phyloP scores from a whole-genome alignment of 768 basidiomycete genomes.

The Leccinellum rugosiceps region DNA sequence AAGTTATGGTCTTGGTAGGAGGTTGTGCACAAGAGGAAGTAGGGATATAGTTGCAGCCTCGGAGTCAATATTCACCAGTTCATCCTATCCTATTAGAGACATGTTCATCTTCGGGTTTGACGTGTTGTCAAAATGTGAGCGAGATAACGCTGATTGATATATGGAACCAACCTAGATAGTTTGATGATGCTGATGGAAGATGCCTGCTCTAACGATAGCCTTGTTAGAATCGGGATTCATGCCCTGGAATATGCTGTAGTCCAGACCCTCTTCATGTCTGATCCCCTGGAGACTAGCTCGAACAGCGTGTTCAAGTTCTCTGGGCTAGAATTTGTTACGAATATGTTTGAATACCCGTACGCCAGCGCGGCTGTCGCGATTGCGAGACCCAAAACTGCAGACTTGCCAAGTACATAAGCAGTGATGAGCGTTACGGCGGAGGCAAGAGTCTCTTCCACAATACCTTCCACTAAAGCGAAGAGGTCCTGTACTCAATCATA shows the following conservation, averaged over 20 bases:
- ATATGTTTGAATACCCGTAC: slow-evolving; percentile 93
- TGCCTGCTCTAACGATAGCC: slow-evolving; percentile 91
- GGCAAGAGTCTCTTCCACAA: slow-evolving; percentile 87
- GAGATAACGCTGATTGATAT: not conserved
- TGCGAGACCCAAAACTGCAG: slow-evolving; percentile 91
- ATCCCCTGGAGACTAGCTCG: slow-evolving; percentile 95
- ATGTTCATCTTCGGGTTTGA: slow-evolving; percentile 96
- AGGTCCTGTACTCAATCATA: slow-evolving; percentile 93
- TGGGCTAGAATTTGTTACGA: slow-evolving; percentile 93
- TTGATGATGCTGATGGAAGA: slow-evolving; percentile 90
- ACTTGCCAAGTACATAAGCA: slow-evolving; percentile 93
- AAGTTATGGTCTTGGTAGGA: slow-evolving; percentile 93
- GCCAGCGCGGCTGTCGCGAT: too few relatives aligned
- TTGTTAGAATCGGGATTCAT: slow-evolving; percentile 91
- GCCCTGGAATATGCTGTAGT: slow-evolving; percentile 94
- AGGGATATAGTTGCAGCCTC: slow-evolving; percentile 99
- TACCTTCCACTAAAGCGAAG: slow-evolving; percentile 91
- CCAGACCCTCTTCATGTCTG: slow-evolving; percentile 99
- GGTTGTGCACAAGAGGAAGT: slow-evolving; percentile 88
- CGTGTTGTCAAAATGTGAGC: slow-evolving; percentile 63
- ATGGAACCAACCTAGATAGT: slow-evolving; percentile 77
- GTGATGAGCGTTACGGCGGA: slow-evolving; percentile 96
- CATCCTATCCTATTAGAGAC: slow-evolving; percentile 97
- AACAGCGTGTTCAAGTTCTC: slow-evolving; percentile 97
- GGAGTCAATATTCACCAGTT: slow-evolving; percentile 94